Evolutionary conservation across 257 asterid genomes (phyloP).

Genomic region (Solanum stenotomum): DNA sequence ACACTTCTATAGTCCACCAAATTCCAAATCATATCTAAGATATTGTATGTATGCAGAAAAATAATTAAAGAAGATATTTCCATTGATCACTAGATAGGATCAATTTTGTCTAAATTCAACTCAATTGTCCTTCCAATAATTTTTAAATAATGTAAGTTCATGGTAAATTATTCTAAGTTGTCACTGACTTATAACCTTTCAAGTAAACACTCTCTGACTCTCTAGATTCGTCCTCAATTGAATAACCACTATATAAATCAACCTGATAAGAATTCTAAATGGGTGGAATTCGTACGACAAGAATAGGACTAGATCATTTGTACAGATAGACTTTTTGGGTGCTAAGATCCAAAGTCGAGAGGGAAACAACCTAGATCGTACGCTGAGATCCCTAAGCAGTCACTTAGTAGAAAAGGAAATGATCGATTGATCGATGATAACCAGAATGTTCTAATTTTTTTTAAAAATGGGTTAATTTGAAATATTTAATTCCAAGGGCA

Average conservation of each 20-base stretch:
- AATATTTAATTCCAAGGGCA: neutral
- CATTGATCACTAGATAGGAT: neutral
- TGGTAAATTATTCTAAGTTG: neutral
- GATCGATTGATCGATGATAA: too few species aligned
- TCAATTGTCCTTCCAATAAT: neutral
- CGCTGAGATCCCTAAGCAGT: too few species aligned
- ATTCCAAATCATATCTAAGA: neutral
- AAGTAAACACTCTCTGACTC: neutral
- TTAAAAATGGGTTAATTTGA: too few species aligned
- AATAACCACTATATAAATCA: too few species aligned
- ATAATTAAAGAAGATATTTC: neutral
- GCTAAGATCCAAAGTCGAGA: too few species aligned
- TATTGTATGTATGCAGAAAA: neutral
- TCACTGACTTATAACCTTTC: too few species aligned
- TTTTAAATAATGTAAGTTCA: neutral
- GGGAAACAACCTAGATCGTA: too few species aligned
- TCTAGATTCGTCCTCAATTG: too few species aligned
- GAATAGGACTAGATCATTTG: fast-evolving
- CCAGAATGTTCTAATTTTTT: too few species aligned
- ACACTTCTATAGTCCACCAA: neutral
- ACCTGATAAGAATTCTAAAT: too few species aligned
- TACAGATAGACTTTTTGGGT: fast-evolving
- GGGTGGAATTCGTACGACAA: too few species aligned
- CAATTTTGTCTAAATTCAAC: neutral
- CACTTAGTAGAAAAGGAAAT: too few species aligned